Base-by-base conservation (phyloP, 208 protist genomes). In the Leishmania aethiopica region DNA sequence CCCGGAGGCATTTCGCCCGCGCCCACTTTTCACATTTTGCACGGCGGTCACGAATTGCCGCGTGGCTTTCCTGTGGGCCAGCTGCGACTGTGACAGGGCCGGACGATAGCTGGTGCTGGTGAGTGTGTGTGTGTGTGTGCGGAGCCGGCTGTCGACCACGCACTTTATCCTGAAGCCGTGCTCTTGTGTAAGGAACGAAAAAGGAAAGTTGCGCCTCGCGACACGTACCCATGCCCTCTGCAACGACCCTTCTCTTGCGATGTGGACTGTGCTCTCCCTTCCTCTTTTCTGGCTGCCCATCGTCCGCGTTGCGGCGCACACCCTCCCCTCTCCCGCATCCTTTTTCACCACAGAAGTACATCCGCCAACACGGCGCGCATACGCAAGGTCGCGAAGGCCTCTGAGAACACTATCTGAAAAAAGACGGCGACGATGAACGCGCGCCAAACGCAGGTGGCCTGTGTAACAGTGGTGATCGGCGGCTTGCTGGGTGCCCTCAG, bases 401-500 rank as follows among this genome's bases (percentile, higher is more conserved):
- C 2, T 13, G 42, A 53, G 69, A 49, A 17, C 42, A 37, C 40
- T 15, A n/a, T n/a, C 66, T 47, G 17, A 15, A 67, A 51, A 49
- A 17, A 37, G 2, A 32, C 10, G 7, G 17, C 35, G 42, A 45
- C 42, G 51, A 77, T 77, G 73, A 77, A 28, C 15, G 51, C 66
- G 1, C 60, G 55, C 40, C 72, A 60, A 28, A 66, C 55, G 17
- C n/a, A 67, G 4, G 7, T 62, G 1, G 60, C 40, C 13, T 40
- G 45, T 10, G 75, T 19, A 51, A 62, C 55, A 35, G 83, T 72
- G 25, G 55, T 59, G 35, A 59, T 71, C 0, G 78, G 62, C 32
- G 64, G 86, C 66, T 60, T 88, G 85, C 73, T 86, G 6, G 75
- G 62, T 35, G 49, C 83, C 45, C 19, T 78, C n/a, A 60, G 72